phyloP scores from a whole-genome alignment of 768 basidiomycete species.

The Favolaschia claudopus region DNA sequence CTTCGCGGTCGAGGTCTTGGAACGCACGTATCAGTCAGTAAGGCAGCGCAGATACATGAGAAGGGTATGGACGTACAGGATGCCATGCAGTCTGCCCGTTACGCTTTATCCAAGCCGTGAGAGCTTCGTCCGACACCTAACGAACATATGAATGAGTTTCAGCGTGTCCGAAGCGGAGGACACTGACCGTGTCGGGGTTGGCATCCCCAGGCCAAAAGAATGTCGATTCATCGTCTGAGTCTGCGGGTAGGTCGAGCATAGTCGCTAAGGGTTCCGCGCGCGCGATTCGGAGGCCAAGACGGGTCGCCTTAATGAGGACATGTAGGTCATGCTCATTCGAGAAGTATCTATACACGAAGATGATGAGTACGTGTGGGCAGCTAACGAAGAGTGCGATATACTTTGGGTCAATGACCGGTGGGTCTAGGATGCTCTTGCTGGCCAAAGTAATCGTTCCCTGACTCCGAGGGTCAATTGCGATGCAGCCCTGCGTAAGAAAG shows the following conservation, averaged over 20 bases:
- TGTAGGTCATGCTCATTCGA: conserved; percentile 24
- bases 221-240: conserved; percentile 16
- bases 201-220: conserved; percentile 31
- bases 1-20: conserved; percentile 27
- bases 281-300: conserved; percentile 29
- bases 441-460: conserved; percentile 13
- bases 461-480: conserved; percentile 5
- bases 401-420: conserved; percentile 22
- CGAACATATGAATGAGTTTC: neutral
- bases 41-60: neutral
- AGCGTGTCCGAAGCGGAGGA: neutral
- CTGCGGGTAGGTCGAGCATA: conserved; percentile 10
- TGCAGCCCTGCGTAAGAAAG: neutral
- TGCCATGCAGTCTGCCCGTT: conserved; percentile 24
- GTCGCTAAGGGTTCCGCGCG: conserved; percentile 20
- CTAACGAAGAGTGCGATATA: neutral
- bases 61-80: neutral
- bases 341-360: conserved; percentile 21
- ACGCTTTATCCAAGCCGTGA: conserved; percentile 14
- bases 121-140: conserved; percentile 8
- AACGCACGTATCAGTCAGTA: neutral
- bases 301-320: conserved; percentile 24
- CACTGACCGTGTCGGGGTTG: conserved; percentile 17
- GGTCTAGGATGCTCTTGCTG: conserved; percentile 11
- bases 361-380: too few species aligned